phyloP scores from a whole-genome alignment of 352 stramenopile species.

The Pythium vanterpoolii region DNA sequence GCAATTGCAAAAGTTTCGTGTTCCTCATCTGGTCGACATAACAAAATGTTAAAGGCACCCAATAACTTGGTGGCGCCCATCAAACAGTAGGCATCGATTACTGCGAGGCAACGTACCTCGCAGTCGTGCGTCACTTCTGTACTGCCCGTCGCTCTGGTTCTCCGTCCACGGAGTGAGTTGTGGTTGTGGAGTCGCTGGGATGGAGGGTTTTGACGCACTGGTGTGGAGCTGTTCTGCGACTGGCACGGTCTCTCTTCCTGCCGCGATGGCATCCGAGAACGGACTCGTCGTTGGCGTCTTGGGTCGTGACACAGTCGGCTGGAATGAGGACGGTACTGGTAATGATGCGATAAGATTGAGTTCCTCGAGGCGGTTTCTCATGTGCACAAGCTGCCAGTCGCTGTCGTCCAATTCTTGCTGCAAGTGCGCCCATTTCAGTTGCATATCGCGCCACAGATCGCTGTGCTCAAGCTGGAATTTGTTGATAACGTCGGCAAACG shows the following conservation, averaged over 20 bases:
- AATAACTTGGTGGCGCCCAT: background rate
- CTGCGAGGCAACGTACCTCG: constrained; percentile 11
- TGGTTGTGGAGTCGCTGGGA: background rate
- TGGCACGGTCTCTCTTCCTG: constrained; percentile 47
- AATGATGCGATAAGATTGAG: constrained; percentile 30
- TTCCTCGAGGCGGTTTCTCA: constrained; percentile 53
- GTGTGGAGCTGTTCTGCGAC: constrained; percentile 53
- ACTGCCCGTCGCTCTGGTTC: background rate
- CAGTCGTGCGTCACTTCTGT: background rate
- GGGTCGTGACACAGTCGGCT: background rate
- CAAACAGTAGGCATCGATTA: background rate
- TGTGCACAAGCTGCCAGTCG: constrained; percentile 67
- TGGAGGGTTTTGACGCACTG: constrained; percentile 17
- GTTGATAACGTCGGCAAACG: constrained; percentile 26
- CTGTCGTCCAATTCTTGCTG: constrained; percentile 41
- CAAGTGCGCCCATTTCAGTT: constrained; percentile 44
- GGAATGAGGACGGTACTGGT: background rate
- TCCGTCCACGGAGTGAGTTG: background rate
- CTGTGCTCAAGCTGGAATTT: constrained; percentile 28
- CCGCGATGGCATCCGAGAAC: constrained; percentile 70
- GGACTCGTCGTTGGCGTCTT: constrained; percentile 30
- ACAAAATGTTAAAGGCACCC: background rate
- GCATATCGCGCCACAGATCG: constrained; percentile 39
- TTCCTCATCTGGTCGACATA: constrained; percentile 40
- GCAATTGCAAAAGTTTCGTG: constrained; percentile 73